Conservation (phyloP, 495 filamentous ascomycete species). For the Pseudomonodictys pantanalensis region DNA sequence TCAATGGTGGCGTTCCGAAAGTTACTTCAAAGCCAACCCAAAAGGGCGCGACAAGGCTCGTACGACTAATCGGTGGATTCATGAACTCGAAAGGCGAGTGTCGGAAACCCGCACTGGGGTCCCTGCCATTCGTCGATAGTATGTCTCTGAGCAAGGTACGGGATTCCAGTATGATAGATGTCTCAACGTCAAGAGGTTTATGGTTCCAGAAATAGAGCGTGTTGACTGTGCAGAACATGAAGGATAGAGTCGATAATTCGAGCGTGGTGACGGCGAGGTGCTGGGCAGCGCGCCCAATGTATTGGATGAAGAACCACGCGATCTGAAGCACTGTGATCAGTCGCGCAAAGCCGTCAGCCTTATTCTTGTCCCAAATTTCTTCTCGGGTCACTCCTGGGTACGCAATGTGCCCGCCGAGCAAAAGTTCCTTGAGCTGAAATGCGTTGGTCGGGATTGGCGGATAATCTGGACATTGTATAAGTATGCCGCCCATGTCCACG, state of each 20-base stretch:
- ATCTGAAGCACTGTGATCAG: constrained; percentile 31
- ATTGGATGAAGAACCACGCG: constrained; percentile 27
- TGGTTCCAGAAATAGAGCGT: constrained; percentile 16
- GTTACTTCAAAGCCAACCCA: not conserved
- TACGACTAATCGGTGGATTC: not conserved
- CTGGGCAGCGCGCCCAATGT: not conserved
- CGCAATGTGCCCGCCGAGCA: constrained; percentile 19
- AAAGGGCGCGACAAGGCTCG: not conserved
- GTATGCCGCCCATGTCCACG: constrained; percentile 39
- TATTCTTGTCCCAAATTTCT: constrained; percentile 28
- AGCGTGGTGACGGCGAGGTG: not conserved
- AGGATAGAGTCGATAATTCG: constrained; percentile 11
- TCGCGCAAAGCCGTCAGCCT: constrained; percentile 31
- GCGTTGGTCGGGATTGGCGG: constrained; percentile 32
- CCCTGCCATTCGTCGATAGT: not conserved
- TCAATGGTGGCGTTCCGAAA: not conserved
- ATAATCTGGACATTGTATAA: constrained; percentile 24
- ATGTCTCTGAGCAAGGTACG: not conserved
- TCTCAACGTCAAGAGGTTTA: constrained; percentile 14
- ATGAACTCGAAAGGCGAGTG: not conserved
- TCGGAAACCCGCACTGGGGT: not conserved
- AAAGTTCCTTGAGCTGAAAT: constrained; percentile 33
- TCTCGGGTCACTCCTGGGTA: constrained; percentile 10
- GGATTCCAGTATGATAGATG: not conserved
- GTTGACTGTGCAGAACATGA: constrained; percentile 7